Evolutionary conservation across 1,284 basidiomycete genomes (phyloP).

Genomic region (Ustilago curta): DNA sequence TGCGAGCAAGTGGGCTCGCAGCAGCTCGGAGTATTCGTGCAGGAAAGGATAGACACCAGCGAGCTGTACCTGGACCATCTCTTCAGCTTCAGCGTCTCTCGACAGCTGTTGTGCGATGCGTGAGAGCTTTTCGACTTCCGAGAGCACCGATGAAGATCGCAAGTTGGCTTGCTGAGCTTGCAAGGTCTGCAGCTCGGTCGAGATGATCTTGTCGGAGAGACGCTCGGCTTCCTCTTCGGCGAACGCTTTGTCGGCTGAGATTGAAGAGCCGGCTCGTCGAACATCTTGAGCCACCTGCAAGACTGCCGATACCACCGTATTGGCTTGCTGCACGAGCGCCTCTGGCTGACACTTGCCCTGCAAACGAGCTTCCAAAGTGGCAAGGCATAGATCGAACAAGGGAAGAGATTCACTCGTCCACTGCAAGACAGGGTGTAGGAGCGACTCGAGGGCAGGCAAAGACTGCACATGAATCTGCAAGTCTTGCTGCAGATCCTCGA

Average conservation of each 20-base stretch:
- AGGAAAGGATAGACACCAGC: slow-evolving; percentile 58
- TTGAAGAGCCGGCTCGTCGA: slow-evolving; percentile 17
- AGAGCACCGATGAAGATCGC: slow-evolving; percentile 39
- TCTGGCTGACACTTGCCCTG: slow-evolving; percentile 13
- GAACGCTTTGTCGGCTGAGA: background rate
- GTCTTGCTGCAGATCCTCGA: slow-evolving; percentile 16
- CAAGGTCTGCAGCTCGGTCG: slow-evolving; percentile 26
- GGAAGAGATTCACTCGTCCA: slow-evolving; percentile 12
- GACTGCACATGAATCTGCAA: slow-evolving; percentile 11
- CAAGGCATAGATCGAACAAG: slow-evolving; percentile 24
- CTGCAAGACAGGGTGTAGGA: slow-evolving; percentile 32
- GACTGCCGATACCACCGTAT: slow-evolving; percentile 57
- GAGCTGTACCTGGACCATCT: slow-evolving; percentile 36
- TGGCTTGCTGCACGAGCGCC: slow-evolving; percentile 29
- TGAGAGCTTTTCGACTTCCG: slow-evolving; percentile 32
- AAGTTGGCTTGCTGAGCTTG: slow-evolving; percentile 34
- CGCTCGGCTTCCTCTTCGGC: slow-evolving; percentile 10
- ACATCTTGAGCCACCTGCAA: slow-evolving; percentile 65
- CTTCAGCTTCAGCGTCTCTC: slow-evolving; percentile 14
- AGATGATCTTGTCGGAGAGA: slow-evolving; percentile 51
- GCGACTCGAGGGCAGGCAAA: slow-evolving; percentile 34
- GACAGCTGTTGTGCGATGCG: slow-evolving; percentile 23
- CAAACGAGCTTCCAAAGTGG: slow-evolving; percentile 18
- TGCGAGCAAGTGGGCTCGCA: slow-evolving; percentile 71
- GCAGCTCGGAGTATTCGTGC: slow-evolving; percentile 47